A percentile compares a stretch with the other conserved stretches of the same genome.
These are phyloP conservation scores for Calycina herbarum DNA, from an alignment of 2,329 filamentous ascomycete genomes.

Conservation along the genomic window DNA sequence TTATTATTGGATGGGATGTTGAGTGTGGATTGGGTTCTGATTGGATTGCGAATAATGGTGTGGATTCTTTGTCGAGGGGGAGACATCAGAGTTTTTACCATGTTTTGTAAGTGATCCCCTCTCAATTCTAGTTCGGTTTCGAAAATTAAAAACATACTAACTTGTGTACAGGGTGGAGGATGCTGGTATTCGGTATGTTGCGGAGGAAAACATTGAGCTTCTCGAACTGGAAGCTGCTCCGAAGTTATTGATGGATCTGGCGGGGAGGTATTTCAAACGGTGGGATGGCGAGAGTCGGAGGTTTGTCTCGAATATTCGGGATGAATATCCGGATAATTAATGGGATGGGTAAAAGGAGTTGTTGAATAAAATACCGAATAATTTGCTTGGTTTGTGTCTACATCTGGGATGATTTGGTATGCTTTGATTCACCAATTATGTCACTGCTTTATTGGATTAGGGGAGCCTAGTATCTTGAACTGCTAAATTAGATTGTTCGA, in stretches of 20 bases:
- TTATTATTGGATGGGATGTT: slow-evolving; percentile 81
- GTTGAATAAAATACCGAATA: background rate
- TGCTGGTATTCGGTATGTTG: slow-evolving; percentile 70
- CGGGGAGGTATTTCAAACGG: slow-evolving; percentile 85
- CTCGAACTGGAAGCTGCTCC: slow-evolving; percentile 53
- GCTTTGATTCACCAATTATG: background rate
- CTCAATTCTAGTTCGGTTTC: background rate
- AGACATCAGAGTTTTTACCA: slow-evolving; percentile 77
- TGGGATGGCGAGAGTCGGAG: slow-evolving; percentile 66
- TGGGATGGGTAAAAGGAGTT: background rate
- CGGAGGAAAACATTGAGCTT: slow-evolving; percentile 78
- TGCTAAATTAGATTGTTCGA: too few species aligned
- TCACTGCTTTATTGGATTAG: background rate
- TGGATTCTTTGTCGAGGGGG: slow-evolving; percentile 60
- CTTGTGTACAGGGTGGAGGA: slow-evolving; percentile 57
- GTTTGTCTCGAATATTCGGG: slow-evolving; percentile 81
- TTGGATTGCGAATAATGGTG: slow-evolving; percentile 64
- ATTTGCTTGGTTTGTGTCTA: background rate
- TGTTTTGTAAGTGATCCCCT: slow-evolving; percentile 67
- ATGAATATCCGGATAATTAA: slow-evolving; percentile 85
- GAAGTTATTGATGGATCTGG: slow-evolving; percentile 63
- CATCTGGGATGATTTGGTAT: background rate
- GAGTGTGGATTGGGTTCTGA: slow-evolving; percentile 56
- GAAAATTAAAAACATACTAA: background rate
- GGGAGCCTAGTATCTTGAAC: background rate